Evolutionary conservation across 2,329 filamentous ascomycete genomes (phyloP).

Genomic region (Ascomycota sp.): DNA sequence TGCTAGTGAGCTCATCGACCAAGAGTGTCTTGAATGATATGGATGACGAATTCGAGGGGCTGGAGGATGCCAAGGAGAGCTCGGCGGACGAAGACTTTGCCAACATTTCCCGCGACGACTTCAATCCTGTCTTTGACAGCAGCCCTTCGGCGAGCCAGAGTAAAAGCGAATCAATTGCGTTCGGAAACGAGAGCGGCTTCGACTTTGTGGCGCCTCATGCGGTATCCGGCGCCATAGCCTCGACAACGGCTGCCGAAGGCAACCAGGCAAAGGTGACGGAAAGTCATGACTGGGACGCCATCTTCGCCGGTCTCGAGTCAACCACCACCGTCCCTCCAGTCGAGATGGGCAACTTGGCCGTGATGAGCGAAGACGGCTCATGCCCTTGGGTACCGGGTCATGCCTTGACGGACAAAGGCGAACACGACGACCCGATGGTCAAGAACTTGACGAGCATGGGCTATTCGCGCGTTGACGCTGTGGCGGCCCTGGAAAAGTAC

Average conservation of each 20-base stretch:
- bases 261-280: conserved; percentile 20
- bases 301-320: conserved; percentile 65
- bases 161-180: conserved; percentile 31
- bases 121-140: conserved; percentile 67
- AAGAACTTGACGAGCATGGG: conserved; percentile 84
- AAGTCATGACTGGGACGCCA: conserved; percentile 79
- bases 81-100: conserved; percentile 63
- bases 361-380: conserved; percentile 4
- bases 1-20: conserved; percentile 10
- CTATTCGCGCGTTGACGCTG: conserved; percentile 51
- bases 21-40: conserved; percentile 52
- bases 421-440: conserved; percentile 78
- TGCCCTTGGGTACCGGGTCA: conserved; percentile 27
- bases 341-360: conserved; percentile 1
- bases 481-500: conserved; percentile 74
- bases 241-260: conserved; percentile 20
- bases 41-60: conserved; percentile 62
- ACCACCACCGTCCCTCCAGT: conserved; percentile 14
- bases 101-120: conserved; percentile 55
- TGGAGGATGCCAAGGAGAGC: conserved; percentile 69
- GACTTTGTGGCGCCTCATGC: conserved; percentile 29
- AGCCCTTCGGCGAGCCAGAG: conserved; percentile 32
- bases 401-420: conserved; percentile 50
- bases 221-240: conserved; percentile 12
- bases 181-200: conserved; percentile 35